Percentiles rank a stretch among this genome's conserved stretches.
Conservation (phyloP, 805 yeast species). For the Yamadazyma phyllophila region DNA sequence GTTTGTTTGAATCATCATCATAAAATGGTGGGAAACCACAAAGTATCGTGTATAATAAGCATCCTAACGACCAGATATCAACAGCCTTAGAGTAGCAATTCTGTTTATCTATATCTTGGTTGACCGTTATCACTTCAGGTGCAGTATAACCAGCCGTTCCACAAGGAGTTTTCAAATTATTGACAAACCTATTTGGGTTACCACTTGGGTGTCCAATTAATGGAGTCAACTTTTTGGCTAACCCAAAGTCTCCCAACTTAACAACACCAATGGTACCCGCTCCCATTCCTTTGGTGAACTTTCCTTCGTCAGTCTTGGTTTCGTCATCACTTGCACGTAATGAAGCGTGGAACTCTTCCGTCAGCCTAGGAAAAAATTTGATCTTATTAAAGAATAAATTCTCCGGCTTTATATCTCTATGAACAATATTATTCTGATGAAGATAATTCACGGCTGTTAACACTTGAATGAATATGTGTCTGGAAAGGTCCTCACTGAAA, state of each 20-base stretch:
- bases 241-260: constrained; percentile 69
- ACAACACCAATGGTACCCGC: constrained; percentile 64
- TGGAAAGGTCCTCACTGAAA: constrained; percentile 66
- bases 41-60: constrained; percentile 63
- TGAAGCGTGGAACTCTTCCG: constrained; percentile 21
- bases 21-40: constrained; percentile 78
- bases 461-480: constrained; percentile 72
- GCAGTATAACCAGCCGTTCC: constrained; percentile 78
- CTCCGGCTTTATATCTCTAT: constrained; percentile 82
- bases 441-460: constrained; percentile 67
- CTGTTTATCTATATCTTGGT: constrained; percentile 22
- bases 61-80: constrained; percentile 74
- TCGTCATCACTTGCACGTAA: constrained; percentile 57
- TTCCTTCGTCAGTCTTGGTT: constrained; percentile 61
- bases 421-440: constrained; percentile 68
- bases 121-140: constrained; percentile 60
- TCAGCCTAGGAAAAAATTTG: constrained; percentile 41
- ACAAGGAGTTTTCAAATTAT: constrained; percentile 62
- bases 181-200: constrained; percentile 5
- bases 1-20: constrained; percentile 61
- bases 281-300: constrained; percentile 50
- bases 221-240: constrained; percentile 52
- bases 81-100: constrained; percentile 63
- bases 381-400: constrained; percentile 64
- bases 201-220: constrained; percentile 13